These are phyloP conservation scores for Linanthus parryae DNA, from an alignment of 148 eudicot species.

Conservation along the genomic window DNA sequence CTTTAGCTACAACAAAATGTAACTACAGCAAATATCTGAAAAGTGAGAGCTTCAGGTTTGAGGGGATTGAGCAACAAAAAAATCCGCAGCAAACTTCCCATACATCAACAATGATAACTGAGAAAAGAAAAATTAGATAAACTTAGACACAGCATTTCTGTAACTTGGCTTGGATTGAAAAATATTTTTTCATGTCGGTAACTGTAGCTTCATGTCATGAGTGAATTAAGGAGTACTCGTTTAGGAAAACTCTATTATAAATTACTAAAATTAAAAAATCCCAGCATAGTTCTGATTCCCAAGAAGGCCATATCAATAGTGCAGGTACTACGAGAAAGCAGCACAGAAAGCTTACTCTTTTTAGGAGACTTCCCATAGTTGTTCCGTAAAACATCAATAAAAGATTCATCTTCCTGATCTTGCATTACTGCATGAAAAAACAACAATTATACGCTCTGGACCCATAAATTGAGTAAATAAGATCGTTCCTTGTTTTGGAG, in stretches of 20 bases:
- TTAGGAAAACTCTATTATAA: background rate
- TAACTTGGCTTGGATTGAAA: background rate
- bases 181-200: background rate
- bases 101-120: no score
- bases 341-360: slow-evolving; percentile 19
- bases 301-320: no score
- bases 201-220: background rate
- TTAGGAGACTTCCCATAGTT: slow-evolving; percentile 33
- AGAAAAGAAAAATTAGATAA: no score
- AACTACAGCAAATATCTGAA: no score
- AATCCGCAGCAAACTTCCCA: no score
- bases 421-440: slow-evolving; percentile 24
- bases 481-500: background rate
- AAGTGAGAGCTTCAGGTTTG: background rate
- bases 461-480: no score
- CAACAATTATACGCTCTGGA: background rate
- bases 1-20: no score
- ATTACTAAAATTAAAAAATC: background rate
- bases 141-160: background rate
- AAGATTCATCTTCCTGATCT: slow-evolving; percentile 28
- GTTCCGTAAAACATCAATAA: slow-evolving; percentile 25
- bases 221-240: background rate
- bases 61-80: background rate
- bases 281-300: no score
- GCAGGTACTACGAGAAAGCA: background rate